Evolutionary conservation across 2,329 filamentous ascomycete species (phyloP), one percentile per base, ranked within the genome.

Genomic region (Hypoxylon sp.): DNA sequence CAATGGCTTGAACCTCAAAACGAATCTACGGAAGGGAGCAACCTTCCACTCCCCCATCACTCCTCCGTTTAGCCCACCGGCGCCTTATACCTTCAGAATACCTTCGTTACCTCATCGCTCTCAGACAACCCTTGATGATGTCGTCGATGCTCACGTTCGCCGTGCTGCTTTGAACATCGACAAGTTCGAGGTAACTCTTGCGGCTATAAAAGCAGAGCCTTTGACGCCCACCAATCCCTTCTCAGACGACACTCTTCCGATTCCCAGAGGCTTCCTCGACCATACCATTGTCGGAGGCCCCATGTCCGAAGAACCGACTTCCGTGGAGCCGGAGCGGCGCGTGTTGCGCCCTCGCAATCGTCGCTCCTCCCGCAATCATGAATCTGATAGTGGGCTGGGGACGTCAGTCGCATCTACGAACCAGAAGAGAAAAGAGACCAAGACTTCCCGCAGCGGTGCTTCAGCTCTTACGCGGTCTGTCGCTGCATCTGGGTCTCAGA

Each of bases 321-420:
- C 73, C 53, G 70, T 54, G 8, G 69, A 82, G 67, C 73, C 74
- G 63, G 82, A 83, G 76, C 79, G 82, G 62, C 82, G 82, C 64
- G 78, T 84, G 41, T 76, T 85, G 67, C 86, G 84, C 62, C 83
- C 84, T 67, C 85, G 84, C 62, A 80, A 79, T 52, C 84, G 84
- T 60, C 84, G 87, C 74, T 80, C 81, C 63, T 83, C 82, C 44
- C 85, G 89, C 74, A 86, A 88, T 73, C 90, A 93, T 79, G 86
- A 87, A 62, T 95, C 92, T 15, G 94, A 97, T 80, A 97, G 93
- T 76, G 94, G 93, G 56, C 83, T 97, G 67, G 94, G 94, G 54
- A 91, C 92, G 44, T 97, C 93, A 43, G 84, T 97, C 72, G 86
- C 83, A 64, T 91, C 87, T 49, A 84, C 81, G 32, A 81, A 80